Evolutionary conservation across 1,284 basidiomycete genomes (phyloP).

Genomic region (Pseudomicrostroma phylloplanum): DNA sequence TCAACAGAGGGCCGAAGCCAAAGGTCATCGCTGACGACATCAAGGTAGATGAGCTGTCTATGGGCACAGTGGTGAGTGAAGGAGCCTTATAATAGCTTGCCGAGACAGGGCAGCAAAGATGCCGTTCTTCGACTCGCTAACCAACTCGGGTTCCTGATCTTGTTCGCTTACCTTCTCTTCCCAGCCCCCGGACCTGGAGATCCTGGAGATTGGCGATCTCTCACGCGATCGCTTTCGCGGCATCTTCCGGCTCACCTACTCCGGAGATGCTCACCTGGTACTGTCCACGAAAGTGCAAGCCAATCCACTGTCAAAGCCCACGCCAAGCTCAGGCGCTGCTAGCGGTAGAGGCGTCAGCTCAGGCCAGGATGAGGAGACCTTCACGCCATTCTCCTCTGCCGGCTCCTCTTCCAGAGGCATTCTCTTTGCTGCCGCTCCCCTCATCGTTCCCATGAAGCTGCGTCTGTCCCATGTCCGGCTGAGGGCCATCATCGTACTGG

Average conservation of each 20-base stretch:
- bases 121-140: background rate
- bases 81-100: background rate
- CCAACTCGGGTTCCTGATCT: background rate
- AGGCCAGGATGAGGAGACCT: slow-evolving; percentile 2
- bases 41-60: slow-evolving; percentile 91
- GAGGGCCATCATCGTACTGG: slow-evolving; percentile 91
- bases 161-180: background rate
- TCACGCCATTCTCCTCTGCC: slow-evolving; percentile 27
- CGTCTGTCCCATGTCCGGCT: slow-evolving; percentile 90
- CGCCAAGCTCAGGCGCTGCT: slow-evolving; percentile 15
- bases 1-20: slow-evolving; percentile 61
- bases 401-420: slow-evolving; percentile 36
- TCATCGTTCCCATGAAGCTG: slow-evolving; percentile 84
- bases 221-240: slow-evolving; percentile 93
- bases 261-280: slow-evolving; percentile 91
- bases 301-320: slow-evolving; percentile 71
- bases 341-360: background rate
- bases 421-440: slow-evolving; percentile 46
- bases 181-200: slow-evolving; percentile 91
- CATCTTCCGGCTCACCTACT: slow-evolving; percentile 90
- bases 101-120: background rate
- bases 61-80: slow-evolving; percentile 81
- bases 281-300: slow-evolving; percentile 93
- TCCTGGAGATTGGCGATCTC: slow-evolving; percentile 95
- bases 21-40: slow-evolving; percentile 96